Base-by-base conservation (phyloP, 179 eudicot species). In the Actinidia polygama region DNA sequence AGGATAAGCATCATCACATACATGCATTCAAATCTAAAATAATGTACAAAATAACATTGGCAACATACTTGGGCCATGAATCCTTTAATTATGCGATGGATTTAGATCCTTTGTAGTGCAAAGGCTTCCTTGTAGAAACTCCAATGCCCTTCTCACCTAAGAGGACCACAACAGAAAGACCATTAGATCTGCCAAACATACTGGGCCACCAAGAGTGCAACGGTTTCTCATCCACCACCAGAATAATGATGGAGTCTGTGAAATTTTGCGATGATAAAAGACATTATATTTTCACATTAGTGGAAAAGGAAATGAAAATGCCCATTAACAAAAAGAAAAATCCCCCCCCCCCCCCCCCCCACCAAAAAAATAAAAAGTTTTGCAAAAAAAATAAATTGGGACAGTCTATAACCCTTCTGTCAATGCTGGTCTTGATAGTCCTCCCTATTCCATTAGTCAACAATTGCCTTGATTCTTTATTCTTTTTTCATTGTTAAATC, bases 111-210 rank as follows among this genome's bases (percentile, higher is more conserved):
- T 94, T 96, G 90, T 85, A 94, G 91, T 93, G 97, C 78, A 96
- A 85, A 75, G 93, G 91, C 87, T 96, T 94, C 82, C 97, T 94
- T 24, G 98, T 92, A 67, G 91, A 82, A 70, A 62, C 83, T 86
- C 99, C 99, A 75, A 92, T 79, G 54, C 99, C 98, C 88, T 94
- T 96, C 88, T 94, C 98, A 81, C 99, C 99, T 96, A 86, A 79
- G 46, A 83, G 21, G 18, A 83, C 49, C 26, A 77, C 63, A 75
- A 66, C 7, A 84, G 24, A 24, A 57, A 50, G 12, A 76, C 7
- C 54, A 71, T 23, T 10, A 71, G 53, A 46, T 64, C 57, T 14
- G 9, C 18, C 44, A 70, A 70, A 58, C 8, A 80, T 3, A 40
- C 46, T 11, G 68, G n/a, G 53, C 76, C 36, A 80, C 30, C 30